phyloP scores from a whole-genome alignment of 2,329 filamentous ascomycete species.

The Fusarium sp. region DNA sequence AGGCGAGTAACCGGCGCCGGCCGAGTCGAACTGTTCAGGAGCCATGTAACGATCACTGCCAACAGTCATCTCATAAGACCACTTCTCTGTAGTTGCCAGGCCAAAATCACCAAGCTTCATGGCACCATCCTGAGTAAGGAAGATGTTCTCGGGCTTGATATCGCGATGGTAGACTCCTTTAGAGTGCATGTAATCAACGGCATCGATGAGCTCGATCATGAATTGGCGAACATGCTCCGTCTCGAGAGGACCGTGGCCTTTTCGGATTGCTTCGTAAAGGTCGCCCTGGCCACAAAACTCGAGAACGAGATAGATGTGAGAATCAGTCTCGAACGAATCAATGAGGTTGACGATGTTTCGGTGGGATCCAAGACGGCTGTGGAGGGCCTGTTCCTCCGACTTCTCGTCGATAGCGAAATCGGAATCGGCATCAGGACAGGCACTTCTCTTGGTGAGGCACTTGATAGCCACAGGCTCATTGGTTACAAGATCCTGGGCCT shows the following conservation, averaged over 20 bases:
- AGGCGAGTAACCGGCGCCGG: constrained; percentile 88
- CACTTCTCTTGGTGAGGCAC: constrained; percentile 86
- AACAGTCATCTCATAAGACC: constrained; percentile 93
- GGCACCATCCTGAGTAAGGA: constrained; percentile 83
- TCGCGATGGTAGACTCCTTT: constrained; percentile 96
- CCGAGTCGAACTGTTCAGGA: constrained; percentile 95
- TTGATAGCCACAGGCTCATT: constrained; percentile 92
- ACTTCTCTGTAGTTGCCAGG: constrained; percentile 86
- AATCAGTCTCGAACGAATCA: constrained; percentile 89
- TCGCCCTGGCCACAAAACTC: constrained; percentile 97
- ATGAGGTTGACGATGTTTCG: constrained; percentile 94
- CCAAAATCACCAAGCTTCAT: constrained; percentile 99
- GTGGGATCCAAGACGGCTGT: constrained; percentile 81
- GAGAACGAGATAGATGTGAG: constrained; percentile 90
- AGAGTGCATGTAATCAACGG: constrained; percentile 89
- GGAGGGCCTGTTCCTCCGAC: constrained; percentile 83
- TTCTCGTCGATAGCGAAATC: constrained; percentile 83
- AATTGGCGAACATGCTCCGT: constrained; percentile 97
- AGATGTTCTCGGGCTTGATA: constrained; percentile 99
- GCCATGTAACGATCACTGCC: constrained; percentile 99
- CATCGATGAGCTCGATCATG: constrained; percentile 93
- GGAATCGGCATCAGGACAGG: constrained; percentile 68
- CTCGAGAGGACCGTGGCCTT: constrained; percentile 87
- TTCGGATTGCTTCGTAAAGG: constrained; percentile 95
- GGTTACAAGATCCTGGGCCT: constrained; percentile 83